These are phyloP conservation scores for Circinella minor DNA, from an alignment of 371 early-diverging fungal genomes.

Conservation along the genomic window DNA sequence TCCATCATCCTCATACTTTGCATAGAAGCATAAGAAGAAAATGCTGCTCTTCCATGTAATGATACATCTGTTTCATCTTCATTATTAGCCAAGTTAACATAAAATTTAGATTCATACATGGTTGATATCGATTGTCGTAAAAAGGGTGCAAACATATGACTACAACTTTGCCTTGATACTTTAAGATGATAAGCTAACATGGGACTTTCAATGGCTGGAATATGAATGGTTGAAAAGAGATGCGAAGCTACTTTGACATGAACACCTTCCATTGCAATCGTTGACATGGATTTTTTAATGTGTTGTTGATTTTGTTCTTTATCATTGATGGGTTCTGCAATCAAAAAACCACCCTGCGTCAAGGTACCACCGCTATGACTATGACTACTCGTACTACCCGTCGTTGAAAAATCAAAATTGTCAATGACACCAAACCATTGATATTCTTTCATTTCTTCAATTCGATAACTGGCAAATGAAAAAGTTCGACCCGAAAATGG, in stretches of 20 bases:
- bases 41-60: conserved; percentile 78
- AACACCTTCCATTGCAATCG: conserved; percentile 44
- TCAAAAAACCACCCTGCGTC: conserved; percentile 46
- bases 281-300: conserved; percentile 51
- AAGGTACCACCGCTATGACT: background rate
- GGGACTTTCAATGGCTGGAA: conserved; percentile 66
- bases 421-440: conserved; percentile 54
- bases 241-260: conserved; percentile 36
- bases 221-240: conserved; percentile 55
- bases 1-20: conserved; percentile 22
- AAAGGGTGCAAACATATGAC: conserved; percentile 56
- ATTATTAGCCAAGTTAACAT: conserved; percentile 49
- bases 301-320: conserved; percentile 24
- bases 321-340: conserved; percentile 56
- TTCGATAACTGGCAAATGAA: conserved; percentile 46
- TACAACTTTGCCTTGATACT: conserved; percentile 54
- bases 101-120: conserved; percentile 76
- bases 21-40: conserved; percentile 25
- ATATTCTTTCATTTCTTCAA: conserved; percentile 45
- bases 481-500: conserved; percentile 49
- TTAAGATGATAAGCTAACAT: conserved; percentile 64
- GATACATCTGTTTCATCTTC: conserved; percentile 57
- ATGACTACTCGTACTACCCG: conserved; percentile 16
- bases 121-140: conserved; percentile 73
- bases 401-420: too few relatives aligned